These are phyloP conservation scores for Gossypium arboreum DNA, from an alignment of 345 rosid genomes.

Conservation along the genomic window DNA sequence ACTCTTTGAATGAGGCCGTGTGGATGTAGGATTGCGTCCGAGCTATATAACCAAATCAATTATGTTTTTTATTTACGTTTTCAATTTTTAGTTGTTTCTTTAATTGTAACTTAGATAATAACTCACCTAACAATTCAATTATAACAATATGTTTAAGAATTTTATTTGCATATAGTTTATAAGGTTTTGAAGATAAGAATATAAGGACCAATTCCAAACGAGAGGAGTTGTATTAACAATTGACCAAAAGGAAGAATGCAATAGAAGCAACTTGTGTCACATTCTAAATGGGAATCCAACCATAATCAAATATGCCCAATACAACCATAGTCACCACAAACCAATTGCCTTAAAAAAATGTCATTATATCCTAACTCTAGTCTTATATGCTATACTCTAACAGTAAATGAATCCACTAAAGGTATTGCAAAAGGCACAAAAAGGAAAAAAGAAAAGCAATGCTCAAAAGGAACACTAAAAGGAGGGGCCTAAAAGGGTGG, in stretches of 20 bases:
- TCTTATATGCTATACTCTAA: conserved; percentile 13
- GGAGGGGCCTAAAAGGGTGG: background rate
- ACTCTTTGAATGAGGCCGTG: too few relatives aligned
- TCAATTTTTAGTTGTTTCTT: too few relatives aligned
- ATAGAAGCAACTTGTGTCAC: background rate
- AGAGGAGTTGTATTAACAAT: background rate
- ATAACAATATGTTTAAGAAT: too few relatives aligned
- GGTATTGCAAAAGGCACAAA: conserved; percentile 16
- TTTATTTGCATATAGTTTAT: too few relatives aligned
- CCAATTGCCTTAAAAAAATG: conserved; percentile 3
- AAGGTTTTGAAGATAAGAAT: too few relatives aligned
- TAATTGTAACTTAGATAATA: too few relatives aligned
- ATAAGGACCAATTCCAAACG: background rate
- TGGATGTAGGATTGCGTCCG: too few relatives aligned
- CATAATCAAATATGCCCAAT: conserved; percentile 20
- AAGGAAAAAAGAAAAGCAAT: conserved; percentile 16
- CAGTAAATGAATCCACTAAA: conserved; percentile 25
- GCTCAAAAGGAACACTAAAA: conserved; percentile 21
- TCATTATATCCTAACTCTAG: conserved; percentile 7
- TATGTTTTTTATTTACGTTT: too few relatives aligned
- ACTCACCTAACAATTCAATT: too few relatives aligned
- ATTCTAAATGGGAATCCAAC: conserved; percentile 11
- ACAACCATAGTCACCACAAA: conserved; percentile 15
- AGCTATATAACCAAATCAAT: too few relatives aligned
- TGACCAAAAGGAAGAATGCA: background rate